Base-by-base conservation (phyloP, 164 flowering plant genomes). In the Macadamia integrifolia region DNA sequence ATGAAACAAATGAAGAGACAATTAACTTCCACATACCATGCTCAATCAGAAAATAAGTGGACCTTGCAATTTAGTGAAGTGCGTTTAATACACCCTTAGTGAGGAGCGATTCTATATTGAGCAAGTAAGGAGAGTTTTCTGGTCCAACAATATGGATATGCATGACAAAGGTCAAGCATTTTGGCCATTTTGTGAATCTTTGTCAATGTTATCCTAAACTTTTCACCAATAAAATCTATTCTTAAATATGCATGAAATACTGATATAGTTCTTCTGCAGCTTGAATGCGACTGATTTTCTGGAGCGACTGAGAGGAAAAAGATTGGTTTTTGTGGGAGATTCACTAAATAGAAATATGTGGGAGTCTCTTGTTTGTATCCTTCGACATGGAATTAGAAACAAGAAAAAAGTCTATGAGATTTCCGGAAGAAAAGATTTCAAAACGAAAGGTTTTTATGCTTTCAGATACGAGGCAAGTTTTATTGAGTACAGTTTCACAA, bases 261-360 rank as follows among this genome's bases (percentile, higher is more conserved):
- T 53, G 57, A 53, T 14, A 53, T 53, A 11, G 57, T 17, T 53
- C 32, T 63, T 64, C 43, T 6, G 30, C 58, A 71, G 64, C 23
- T 52, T 71, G 66, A 79, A 85, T 71, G 86, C 77, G 6, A 81
- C 74, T 64, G 80, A 81, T 69, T 78, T 85, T 69, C 72, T 85
- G 66, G 86, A 81, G 79, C 73, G 74, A 50, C 30, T 67, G 46
- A 60, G 64, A 43, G 70, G 70, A 46, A 67, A 67, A 57, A 60
- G 70, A 40, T 6, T 67, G 62, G 82, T 83, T 50, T 85, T 81
- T 71, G 86, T 85, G 50, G 88, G 88, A 31, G 88, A 85, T 71
- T 85, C 88, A 6, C 77, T 85, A 60, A 85, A 85, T 35, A 64
- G 88, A 78, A 85, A 85, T 50, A 67, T 67, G 70, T 67, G 70